Conservation (phyloP, 345 rosid genomes). For the Iberis pinnata region DNA sequence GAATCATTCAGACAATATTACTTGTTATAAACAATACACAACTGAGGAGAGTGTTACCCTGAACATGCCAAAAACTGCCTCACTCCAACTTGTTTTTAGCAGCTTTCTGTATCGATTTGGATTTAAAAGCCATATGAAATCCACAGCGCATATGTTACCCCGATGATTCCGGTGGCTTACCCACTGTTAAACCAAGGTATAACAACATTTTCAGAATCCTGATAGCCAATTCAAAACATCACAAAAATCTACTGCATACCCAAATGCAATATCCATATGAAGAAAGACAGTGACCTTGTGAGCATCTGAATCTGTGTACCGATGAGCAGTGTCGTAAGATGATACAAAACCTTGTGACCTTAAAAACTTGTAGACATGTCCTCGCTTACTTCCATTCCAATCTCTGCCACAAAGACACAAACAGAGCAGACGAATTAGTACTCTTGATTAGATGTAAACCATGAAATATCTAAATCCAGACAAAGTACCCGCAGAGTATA, state of each 20-base stretch:
- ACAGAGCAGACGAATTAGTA: background rate
- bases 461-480: background rate
- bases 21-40: background rate
- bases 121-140: constrained; percentile 96
- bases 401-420: constrained; percentile 44
- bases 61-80: constrained; percentile 95
- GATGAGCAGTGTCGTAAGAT: constrained; percentile 92
- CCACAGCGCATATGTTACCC: constrained; percentile 93
- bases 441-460: background rate
- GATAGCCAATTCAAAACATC: constrained; percentile 9
- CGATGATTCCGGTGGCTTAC: constrained; percentile 93
- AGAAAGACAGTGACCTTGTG: constrained; percentile 60
- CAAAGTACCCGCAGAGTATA: constrained; percentile 70
- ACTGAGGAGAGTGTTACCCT: constrained; percentile 42
- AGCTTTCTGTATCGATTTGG: constrained; percentile 66
- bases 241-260: constrained; percentile 29
- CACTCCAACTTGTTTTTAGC: constrained; percentile 83
- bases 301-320: constrained; percentile 91
- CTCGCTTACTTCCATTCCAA: constrained; percentile 98
- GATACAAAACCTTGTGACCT: constrained; percentile 93
- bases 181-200: constrained; percentile 49
- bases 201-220: constrained; percentile 11
- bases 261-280: constrained; percentile 28
- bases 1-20: background rate
- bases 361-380: constrained; percentile 87